Conservation (phyloP, 2,329 filamentous ascomycete genomes). For the Trichoderma sp. region DNA sequence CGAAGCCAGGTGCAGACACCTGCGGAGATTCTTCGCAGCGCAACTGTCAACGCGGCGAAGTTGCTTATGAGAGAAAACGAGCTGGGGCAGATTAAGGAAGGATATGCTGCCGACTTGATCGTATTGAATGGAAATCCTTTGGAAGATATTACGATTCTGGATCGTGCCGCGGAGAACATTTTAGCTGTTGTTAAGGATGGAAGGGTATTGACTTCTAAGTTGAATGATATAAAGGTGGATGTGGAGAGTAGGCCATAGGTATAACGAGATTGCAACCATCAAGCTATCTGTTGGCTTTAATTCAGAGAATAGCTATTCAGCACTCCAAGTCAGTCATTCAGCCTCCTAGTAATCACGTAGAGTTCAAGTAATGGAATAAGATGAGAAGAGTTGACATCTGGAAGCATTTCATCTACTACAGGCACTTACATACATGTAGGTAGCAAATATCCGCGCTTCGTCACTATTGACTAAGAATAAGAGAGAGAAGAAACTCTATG, state of each 20-base stretch:
- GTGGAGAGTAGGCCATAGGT: not conserved
- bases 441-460: not conserved
- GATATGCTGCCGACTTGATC: constrained; percentile 48
- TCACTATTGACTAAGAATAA: not conserved
- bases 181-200: constrained; percentile 55
- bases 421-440: no score
- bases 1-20: constrained; percentile 25
- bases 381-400: no score
- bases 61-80: constrained; percentile 44
- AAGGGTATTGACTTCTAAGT: not conserved
- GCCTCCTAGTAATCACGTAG: no score
- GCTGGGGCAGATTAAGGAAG: constrained; percentile 49
- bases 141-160: not conserved
- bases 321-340: no score
- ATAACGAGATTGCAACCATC: accelerated
- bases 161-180: constrained; percentile 42
- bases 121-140: constrained; percentile 24
- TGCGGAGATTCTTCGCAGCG: constrained; percentile 27
- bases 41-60: constrained; percentile 46
- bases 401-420: no score
- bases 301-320: no score
- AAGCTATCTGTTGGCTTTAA: no score
- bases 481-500: not conserved
- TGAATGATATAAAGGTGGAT: not conserved
- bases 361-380: no score